phyloP scores from a whole-genome alignment of 768 basidiomycete species.

The Podaxis sp. region DNA sequence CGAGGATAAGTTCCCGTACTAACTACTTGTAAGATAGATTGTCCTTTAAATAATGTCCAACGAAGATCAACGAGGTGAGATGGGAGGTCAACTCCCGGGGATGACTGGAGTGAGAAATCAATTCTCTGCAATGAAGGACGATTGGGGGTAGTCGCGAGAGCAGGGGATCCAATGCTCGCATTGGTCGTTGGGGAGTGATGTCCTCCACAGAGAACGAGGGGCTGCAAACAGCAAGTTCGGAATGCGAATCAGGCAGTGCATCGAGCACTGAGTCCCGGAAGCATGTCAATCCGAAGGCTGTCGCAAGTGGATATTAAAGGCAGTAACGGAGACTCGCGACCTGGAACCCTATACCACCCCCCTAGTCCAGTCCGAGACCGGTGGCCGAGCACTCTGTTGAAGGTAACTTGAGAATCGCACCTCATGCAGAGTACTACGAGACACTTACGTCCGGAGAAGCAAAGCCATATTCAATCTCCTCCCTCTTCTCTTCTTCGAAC shows the following conservation, averaged over 20 bases:
- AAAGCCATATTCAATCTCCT: slow-evolving; percentile 14
- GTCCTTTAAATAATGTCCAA: background rate
- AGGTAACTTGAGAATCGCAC: background rate
- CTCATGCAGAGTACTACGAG: background rate
- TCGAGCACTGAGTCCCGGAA: slow-evolving; percentile 9
- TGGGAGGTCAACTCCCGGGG: background rate
- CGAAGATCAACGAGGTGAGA: background rate
- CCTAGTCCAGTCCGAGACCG: background rate
- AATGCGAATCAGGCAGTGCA: slow-evolving; percentile 9
- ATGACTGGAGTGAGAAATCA: background rate
- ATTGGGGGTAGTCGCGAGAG: background rate
- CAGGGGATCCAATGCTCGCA: background rate
- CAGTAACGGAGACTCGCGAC: background rate
- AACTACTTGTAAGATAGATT: background rate
- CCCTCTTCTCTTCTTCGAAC: slow-evolving; percentile 5
- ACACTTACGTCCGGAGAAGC: slow-evolving; percentile 10
- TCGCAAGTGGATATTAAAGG: background rate
- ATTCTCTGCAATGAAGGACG: background rate
- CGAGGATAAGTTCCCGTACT: background rate
- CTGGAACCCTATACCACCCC: background rate
- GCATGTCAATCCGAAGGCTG: slow-evolving; percentile 5
- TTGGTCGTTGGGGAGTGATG: background rate
- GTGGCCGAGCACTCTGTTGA: background rate
- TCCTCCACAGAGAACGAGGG: background rate
- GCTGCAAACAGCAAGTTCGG: slow-evolving; percentile 1